These are phyloP conservation scores for Zalaria sp. DNA, from an alignment of 2,329 filamentous ascomycete genomes.

Conservation along the genomic window DNA sequence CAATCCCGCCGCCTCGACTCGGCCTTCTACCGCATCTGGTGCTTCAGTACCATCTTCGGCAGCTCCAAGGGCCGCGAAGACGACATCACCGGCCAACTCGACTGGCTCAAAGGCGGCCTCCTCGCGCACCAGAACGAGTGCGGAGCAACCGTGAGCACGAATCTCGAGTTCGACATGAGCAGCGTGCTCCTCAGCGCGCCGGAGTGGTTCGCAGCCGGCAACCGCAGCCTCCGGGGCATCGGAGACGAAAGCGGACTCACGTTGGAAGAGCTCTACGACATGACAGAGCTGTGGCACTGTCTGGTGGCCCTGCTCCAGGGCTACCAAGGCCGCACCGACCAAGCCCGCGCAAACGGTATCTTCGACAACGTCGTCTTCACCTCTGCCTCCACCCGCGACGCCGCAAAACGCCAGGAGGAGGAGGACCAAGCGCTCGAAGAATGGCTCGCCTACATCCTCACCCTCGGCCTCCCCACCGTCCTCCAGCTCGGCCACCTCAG, in stretches of 20 bases:
- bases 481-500: conserved; percentile 33
- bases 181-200: conserved; percentile 42
- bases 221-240: conserved; percentile 13
- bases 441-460: conserved; percentile 47
- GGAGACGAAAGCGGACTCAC: conserved; percentile 30
- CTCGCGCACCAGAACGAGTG: conserved; percentile 34
- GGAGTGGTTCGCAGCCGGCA: conserved; percentile 44
- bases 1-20: conserved; percentile 40
- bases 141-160: conserved; percentile 32
- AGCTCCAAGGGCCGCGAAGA: conserved; percentile 42
- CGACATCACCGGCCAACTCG: conserved; percentile 44
- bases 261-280: conserved; percentile 45
- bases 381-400: conserved; percentile 27
- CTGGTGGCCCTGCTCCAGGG: conserved; percentile 40
- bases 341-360: conserved; percentile 41
- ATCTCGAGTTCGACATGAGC: conserved; percentile 32
- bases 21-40: conserved; percentile 53
- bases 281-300: conserved; percentile 52
- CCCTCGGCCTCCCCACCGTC: conserved; percentile 42
- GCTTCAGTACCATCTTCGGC: conserved; percentile 50
- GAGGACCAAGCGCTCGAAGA: conserved; percentile 44
- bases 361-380: conserved; percentile 35
- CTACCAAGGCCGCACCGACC: conserved; percentile 38
- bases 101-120: conserved; percentile 47
- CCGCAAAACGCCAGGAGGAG: conserved; percentile 13